A percentile compares a stretch with the other conserved stretches of the same genome.
phyloP scores from a whole-genome alignment of 2,329 filamentous ascomycete species.

The Tolypocladium album region DNA sequence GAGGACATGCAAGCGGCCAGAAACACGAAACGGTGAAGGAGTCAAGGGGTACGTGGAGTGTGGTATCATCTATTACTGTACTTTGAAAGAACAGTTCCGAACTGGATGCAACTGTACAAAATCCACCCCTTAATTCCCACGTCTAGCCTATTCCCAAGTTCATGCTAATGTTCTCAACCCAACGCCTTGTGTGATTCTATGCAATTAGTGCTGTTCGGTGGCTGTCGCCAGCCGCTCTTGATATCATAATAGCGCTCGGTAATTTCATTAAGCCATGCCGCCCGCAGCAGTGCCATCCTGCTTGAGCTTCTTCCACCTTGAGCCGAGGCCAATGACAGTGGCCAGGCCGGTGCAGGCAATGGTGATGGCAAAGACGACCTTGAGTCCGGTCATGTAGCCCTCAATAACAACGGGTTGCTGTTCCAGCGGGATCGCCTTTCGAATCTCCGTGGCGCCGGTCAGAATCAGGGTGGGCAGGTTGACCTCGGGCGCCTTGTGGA shows the following conservation, averaged over 20 bases:
- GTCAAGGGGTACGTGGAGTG: neutral
- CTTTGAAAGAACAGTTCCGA: neutral
- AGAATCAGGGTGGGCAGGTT: slow-evolving; percentile 24
- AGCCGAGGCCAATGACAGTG: slow-evolving; percentile 20
- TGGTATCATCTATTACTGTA: neutral
- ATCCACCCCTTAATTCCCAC: neutral
- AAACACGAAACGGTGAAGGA: neutral
- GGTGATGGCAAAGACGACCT: slow-evolving; percentile 50
- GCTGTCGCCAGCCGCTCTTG: neutral
- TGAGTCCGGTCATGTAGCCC: slow-evolving; percentile 54
- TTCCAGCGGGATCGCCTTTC: slow-evolving; percentile 34
- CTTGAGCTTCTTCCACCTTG: slow-evolving; percentile 27
- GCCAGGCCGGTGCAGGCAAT: slow-evolving; percentile 35
- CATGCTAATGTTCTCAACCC: neutral
- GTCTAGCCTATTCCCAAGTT: neutral
- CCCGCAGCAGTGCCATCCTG: slow-evolving; percentile 14
- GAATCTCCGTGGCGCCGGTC: slow-evolving; percentile 45
- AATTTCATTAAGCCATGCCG: slow-evolving; percentile 16
- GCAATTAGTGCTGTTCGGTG: neutral
- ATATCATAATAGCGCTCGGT: neutral
- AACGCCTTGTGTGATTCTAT: neutral
- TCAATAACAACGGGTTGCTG: slow-evolving; percentile 41
- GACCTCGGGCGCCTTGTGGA: slow-evolving; percentile 23
- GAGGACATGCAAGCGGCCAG: neutral
- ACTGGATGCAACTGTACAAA: neutral